A percentile compares a stretch with the other conserved stretches of the same genome.
These are phyloP conservation scores for Mycosphaerella sp. DNA, from an alignment of 2,329 filamentous ascomycete species.

Conservation along the genomic window DNA sequence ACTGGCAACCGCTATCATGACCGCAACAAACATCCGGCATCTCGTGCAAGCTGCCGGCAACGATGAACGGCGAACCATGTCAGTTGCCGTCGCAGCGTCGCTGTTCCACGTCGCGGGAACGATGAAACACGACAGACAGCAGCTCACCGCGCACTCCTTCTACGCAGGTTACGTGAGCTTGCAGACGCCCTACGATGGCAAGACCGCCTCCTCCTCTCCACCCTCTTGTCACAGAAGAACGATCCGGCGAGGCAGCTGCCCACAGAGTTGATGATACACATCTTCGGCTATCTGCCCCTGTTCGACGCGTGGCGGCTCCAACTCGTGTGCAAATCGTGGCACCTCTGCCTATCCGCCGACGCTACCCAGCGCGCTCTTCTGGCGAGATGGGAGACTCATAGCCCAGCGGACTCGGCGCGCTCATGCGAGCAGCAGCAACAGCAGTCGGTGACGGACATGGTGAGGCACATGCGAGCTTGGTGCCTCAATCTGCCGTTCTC, in stretches of 20 bases:
- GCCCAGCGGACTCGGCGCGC: conserved; percentile 10
- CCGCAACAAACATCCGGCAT: neutral
- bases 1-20: no score
- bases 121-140: neutral
- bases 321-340: conserved; percentile 34
- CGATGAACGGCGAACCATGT: neutral
- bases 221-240: conserved; percentile 13
- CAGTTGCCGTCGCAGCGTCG: neutral
- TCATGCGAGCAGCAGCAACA: neutral
- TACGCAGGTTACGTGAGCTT: conserved; percentile 14
- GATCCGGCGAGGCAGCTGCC: conserved; percentile 36
- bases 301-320: conserved; percentile 27
- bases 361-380: conserved; percentile 7
- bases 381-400: conserved; percentile 9
- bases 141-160: conserved; percentile 2
- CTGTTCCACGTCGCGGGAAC: neutral
- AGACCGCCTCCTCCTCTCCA: conserved; percentile 10
- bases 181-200: conserved; percentile 7
- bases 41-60: neutral
- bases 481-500: conserved; percentile 16
- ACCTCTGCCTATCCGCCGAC: conserved; percentile 25
- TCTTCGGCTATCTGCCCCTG: conserved; percentile 30
- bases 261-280: conserved; percentile 33
- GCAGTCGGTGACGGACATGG: neutral
- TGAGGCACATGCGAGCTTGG: conserved; percentile 18